Base-by-base conservation (phyloP, 148 eudicot species). In the Vaccinium vitisidaea region DNA sequence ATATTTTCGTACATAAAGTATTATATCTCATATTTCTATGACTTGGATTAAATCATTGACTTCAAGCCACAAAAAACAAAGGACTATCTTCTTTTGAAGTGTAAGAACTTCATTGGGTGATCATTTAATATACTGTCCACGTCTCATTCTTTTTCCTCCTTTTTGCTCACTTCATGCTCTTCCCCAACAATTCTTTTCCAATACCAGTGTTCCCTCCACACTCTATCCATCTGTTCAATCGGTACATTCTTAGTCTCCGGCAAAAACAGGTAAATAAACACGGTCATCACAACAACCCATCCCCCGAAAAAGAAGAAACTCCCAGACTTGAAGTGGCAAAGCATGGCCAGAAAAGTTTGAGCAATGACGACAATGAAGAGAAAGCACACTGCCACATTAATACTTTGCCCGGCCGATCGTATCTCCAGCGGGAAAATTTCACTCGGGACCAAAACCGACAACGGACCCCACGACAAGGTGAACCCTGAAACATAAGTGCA, bases 401-500 rank as follows among this genome's bases (percentile, higher is more conserved):
- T 58, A 58, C 82, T 80, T 58, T 80, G 82, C 82, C 70, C 82
- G 2, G 82, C 69, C 5, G 82, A 58, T 80, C 82, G 23, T 56
- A 80, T 80, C 30, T 80, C 82, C 30, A 80, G 52, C 0, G 82
- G 82, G 8, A 80, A 80, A 58, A 8, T 88, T 85, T 91, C 93
- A 65, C 93, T 91, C 1, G 93, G 91, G 23, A 91, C 87, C 46
- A 87, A 53, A 85, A 87, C 88, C 2, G 87, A 88, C 16, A 89
- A 80, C 0, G 93, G 89, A 1, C 93, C 91, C 93, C 93, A 91
- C 16, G 91, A 91, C 79, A 84, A 81, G 43, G 86, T 75, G 79
- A 88, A 91, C 6, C 87, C 91, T 6, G 76, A 63, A 50, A 65
- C 81, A 50, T 71, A 91, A 14, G 86, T 8, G 79, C 91, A 89